These are phyloP conservation scores for Ophiostoma tasmaniense DNA, from an alignment of 2,329 filamentous ascomycete species.

Conservation along the genomic window DNA sequence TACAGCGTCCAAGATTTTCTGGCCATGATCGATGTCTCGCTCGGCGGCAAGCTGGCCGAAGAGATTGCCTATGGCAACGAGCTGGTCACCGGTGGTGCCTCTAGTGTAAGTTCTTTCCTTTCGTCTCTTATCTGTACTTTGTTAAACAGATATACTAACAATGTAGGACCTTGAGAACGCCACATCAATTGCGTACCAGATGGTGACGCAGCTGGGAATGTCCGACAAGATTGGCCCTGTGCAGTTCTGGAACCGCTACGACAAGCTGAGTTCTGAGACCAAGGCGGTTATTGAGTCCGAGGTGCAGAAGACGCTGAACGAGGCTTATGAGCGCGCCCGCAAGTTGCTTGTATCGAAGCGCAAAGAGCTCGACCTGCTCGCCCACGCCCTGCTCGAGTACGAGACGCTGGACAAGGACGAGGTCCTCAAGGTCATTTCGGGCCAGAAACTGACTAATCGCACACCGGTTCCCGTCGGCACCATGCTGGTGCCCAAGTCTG, in stretches of 20 bases:
- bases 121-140: not conserved
- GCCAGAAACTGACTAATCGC: slow-evolving; percentile 69
- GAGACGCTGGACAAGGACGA: slow-evolving; percentile 86
- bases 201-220: slow-evolving; percentile 88
- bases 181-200: slow-evolving; percentile 72
- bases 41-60: slow-evolving; percentile 70
- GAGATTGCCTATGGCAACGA: slow-evolving; percentile 89
- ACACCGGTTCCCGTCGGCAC: slow-evolving; percentile 50
- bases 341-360: slow-evolving; percentile 65
- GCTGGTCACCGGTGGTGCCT: slow-evolving; percentile 82
- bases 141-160: slow-evolving; percentile 32
- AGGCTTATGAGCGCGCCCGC: slow-evolving; percentile 65
- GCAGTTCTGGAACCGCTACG: slow-evolving; percentile 74
- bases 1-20: slow-evolving; percentile 78
- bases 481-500: slow-evolving; percentile 57
- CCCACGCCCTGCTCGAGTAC: slow-evolving; percentile 84
- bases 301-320: slow-evolving; percentile 75
- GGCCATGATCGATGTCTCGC: slow-evolving; percentile 57
- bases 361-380: slow-evolving; percentile 78
- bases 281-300: slow-evolving; percentile 80
- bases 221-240: slow-evolving; percentile 81
- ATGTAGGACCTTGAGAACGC: slow-evolving; percentile 64
- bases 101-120: slow-evolving; percentile 34
- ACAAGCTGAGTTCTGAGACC: slow-evolving; percentile 74
- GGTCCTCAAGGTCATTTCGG: slow-evolving; percentile 80